Base-by-base conservation (phyloP, 257 asterid species). In the Paraleonurus japonicus region DNA sequence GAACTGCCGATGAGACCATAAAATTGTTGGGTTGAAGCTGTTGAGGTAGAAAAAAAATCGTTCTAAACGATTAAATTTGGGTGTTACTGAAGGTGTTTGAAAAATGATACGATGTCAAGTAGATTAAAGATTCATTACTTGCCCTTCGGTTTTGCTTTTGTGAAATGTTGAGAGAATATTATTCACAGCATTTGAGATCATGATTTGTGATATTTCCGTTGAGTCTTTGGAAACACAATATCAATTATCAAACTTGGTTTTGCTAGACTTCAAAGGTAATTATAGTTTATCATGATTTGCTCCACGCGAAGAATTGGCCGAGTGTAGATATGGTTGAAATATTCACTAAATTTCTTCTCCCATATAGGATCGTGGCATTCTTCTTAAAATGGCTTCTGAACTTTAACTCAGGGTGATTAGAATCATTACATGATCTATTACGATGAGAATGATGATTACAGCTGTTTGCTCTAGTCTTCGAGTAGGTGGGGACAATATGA, bases 71-170 rank as follows among this genome's bases (percentile, higher is more conserved):
- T 47, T 45, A 37, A 3, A 7, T 47, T 35, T 17, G 61, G 74
- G 43, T 41, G 67, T 22, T 33, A 17, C 33, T 23, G 24, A 67
- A 26, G 22, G 9, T 73, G 69, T 28, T 62, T 73, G 65, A 61
- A 65, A 66, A 73, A 68, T 57, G 66, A 69, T 33, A 39, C 3
- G 16, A 17, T 61, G 27, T 32, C 53, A 35, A 48, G 23, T 45
- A 47, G 33, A 53, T n/a, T 37, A n/a, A 16, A 45, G 75, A 12
- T 53, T 63, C 37, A 70, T 28, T 8, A 16, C 6, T 33, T 32
- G 7, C 37, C 37, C 6, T 6, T 32, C 37, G 24, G 61, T 20
- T 75, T 50, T 61, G 71, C 39, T n/a, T 51, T 53, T 37, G 6
- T 9, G 37, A 13, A n/a, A 17, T 51, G 30, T 65, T 32, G 23